Evolutionary conservation across 164 flowering plant species (phyloP).

Genomic region (Umbellularia californica): DNA sequence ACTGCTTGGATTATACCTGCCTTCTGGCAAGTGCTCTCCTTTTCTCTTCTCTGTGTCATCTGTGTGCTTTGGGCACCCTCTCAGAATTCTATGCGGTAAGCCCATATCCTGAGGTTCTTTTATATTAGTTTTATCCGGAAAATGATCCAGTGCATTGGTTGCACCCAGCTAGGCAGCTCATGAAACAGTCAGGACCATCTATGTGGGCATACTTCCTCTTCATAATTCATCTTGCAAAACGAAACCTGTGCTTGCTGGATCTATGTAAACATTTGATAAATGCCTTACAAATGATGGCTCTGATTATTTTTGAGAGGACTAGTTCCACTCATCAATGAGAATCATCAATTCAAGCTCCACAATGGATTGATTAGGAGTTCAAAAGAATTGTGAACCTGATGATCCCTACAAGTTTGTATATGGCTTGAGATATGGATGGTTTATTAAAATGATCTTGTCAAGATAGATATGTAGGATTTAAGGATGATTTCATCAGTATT

Average conservation of each 20-base stretch:
- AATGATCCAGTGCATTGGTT: not conserved
- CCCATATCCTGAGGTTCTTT: not conserved
- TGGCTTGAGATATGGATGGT: not conserved
- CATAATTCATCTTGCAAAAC: not conserved
- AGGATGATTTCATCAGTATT: not conserved
- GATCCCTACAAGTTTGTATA: not conserved
- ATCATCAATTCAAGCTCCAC: not conserved
- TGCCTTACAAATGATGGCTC: not conserved
- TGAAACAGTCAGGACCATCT: not conserved
- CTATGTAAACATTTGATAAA: not conserved
- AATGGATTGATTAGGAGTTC: not conserved
- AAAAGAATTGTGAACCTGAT: too few relatives aligned
- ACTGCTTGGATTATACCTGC: slow-evolving; percentile 98
- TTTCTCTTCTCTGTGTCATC: slow-evolving; percentile 78
- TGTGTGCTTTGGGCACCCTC: slow-evolving; percentile 99
- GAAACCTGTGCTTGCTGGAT: too few relatives aligned
- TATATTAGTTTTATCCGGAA: not conserved
- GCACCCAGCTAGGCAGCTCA: not conserved
- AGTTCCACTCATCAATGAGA: not conserved
- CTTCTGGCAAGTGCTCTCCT: slow-evolving; percentile 95
- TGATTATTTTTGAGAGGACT: not conserved
- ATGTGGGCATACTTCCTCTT: not conserved
- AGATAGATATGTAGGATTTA: too few relatives aligned
- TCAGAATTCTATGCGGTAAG: slow-evolving; percentile 78
- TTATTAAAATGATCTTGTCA: too few relatives aligned